phyloP scores from a whole-genome alignment of 2,329 filamentous ascomycete species.

The Penicillium sclerotiorum region DNA sequence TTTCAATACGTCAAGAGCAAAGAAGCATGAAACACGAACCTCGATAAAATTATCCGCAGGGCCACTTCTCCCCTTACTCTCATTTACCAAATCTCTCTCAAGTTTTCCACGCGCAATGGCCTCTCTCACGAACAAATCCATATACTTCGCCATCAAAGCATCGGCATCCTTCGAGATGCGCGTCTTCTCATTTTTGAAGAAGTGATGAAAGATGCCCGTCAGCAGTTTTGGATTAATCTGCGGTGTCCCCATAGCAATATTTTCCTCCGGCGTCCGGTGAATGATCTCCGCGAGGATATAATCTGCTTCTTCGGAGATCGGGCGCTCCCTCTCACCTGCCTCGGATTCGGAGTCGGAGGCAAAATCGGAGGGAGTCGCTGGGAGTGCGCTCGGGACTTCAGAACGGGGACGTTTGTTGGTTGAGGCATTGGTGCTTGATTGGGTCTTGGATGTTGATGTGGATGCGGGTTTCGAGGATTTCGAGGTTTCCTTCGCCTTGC shows the following conservation, averaged over 20 bases:
- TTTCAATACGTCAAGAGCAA: not conserved
- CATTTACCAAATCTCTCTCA: constrained; percentile 60
- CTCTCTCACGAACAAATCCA: constrained; percentile 89
- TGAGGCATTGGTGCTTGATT: not conserved
- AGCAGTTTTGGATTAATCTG: constrained; percentile 73
- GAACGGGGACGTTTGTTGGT: constrained; percentile 1
- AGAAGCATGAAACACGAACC: constrained; percentile 50
- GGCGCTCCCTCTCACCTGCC: constrained; percentile 21
- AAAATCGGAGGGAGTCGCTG: constrained; percentile 17
- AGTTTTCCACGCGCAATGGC: constrained; percentile 77
- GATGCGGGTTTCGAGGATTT: constrained; percentile 10
- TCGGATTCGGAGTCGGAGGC: constrained; percentile 25
- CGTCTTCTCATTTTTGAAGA: constrained; percentile 71
- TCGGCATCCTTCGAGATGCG: constrained; percentile 78
- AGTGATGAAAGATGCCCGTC: constrained; percentile 74
- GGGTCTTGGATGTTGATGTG: constrained; percentile 14
- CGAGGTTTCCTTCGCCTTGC: constrained; percentile 21
- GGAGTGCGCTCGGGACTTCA: constrained; percentile 11
- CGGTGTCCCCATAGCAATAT: constrained; percentile 39
- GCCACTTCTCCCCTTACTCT: constrained; percentile 34
- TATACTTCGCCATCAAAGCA: constrained; percentile 75
- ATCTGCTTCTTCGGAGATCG: constrained; percentile 45
- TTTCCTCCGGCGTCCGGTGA: constrained; percentile 25
- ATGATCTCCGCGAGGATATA: constrained; percentile 52
- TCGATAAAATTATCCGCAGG: constrained; percentile 67